A percentile compares a stretch with the other conserved stretches of the same genome.
Conservation (phyloP, 352 stramenopile genomes). For the Phytophthora uliginosa region DNA sequence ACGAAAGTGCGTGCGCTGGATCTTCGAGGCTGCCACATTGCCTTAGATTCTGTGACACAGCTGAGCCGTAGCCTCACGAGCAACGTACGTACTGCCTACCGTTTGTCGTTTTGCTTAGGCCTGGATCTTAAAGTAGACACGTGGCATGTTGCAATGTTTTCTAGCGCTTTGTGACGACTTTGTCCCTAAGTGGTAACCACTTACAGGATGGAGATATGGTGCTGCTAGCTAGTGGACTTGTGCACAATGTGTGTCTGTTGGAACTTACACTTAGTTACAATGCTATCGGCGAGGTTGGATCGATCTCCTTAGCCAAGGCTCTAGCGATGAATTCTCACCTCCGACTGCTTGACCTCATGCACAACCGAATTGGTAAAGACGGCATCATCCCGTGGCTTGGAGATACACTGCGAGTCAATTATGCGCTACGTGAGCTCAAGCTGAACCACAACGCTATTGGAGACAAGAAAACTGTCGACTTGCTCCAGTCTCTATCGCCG, state of each 20-base stretch:
- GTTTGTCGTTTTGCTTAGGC: neutral
- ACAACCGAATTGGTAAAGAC: conserved; percentile 74
- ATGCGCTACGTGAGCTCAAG: conserved; percentile 55
- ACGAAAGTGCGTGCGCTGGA: conserved; percentile 41
- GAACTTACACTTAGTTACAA: conserved; percentile 85
- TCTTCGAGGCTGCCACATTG: conserved; percentile 66
- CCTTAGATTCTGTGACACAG: conserved; percentile 50
- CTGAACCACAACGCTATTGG: conserved; percentile 80
- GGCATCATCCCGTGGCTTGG: conserved; percentile 75
- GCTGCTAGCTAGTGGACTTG: conserved; percentile 62
- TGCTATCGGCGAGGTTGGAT: conserved; percentile 59
- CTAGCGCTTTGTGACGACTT: conserved; percentile 65
- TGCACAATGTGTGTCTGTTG: conserved; percentile 57
- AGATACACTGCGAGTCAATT: conserved; percentile 62
- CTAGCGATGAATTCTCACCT: conserved; percentile 54
- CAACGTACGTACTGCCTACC: conserved; percentile 52
- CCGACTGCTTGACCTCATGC: conserved; percentile 63
- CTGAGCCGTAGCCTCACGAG: conserved; percentile 50
- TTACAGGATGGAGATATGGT: conserved; percentile 62
- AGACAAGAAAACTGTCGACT: conserved; percentile 58
- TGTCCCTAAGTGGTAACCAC: conserved; percentile 78
- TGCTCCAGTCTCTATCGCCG: conserved; percentile 59
- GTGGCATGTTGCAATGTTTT: neutral
- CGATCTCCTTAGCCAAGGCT: conserved; percentile 60
- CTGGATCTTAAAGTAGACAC: neutral